phyloP scores from a whole-genome alignment of 2,329 filamentous ascomycete genomes.

The Aspergillus pseudoterreus region DNA sequence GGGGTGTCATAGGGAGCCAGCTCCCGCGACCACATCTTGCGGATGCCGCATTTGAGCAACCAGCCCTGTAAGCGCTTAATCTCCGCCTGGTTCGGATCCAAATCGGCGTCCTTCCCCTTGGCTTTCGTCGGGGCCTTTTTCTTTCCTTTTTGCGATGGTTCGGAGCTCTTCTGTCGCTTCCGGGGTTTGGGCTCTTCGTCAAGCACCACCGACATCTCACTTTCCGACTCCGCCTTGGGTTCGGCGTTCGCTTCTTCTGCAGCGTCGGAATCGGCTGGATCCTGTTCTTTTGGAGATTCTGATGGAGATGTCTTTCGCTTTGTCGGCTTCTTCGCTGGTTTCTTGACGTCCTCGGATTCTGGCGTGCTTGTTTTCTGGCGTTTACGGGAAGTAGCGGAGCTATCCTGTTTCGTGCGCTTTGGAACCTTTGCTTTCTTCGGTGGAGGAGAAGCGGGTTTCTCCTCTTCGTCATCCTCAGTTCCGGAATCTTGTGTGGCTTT shows the following conservation, averaged over 20 bases:
- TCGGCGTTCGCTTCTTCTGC: slow-evolving; percentile 22
- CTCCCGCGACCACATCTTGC: slow-evolving; percentile 87
- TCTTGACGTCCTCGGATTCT: slow-evolving; percentile 19
- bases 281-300: slow-evolving; percentile 9
- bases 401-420: slow-evolving; percentile 27
- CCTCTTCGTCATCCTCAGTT: slow-evolving; percentile 7
- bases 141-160: slow-evolving; percentile 25
- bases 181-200: slow-evolving; percentile 65
- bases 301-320: slow-evolving; percentile 9
- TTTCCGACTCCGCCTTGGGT: slow-evolving; percentile 52
- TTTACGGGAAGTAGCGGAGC: slow-evolving; percentile 26
- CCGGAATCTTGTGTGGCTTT: slow-evolving; percentile 13
- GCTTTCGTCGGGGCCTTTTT: slow-evolving; percentile 33
- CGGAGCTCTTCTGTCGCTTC: slow-evolving; percentile 41
- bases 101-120: slow-evolving; percentile 46
- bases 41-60: slow-evolving; percentile 83
- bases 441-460: slow-evolving; percentile 8
- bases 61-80: slow-evolving; percentile 86
- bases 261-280: slow-evolving; percentile 11
- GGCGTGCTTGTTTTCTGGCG: slow-evolving; percentile 30
- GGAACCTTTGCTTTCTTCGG: slow-evolving; percentile 19
- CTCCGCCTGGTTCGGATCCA: slow-evolving; percentile 66
- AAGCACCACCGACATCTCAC: slow-evolving; percentile 70
- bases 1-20: slow-evolving; percentile 70
- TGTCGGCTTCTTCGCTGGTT: slow-evolving; percentile 8